phyloP scores from a whole-genome alignment of 1,284 basidiomycete species.

The Porogramme epimiltina region DNA sequence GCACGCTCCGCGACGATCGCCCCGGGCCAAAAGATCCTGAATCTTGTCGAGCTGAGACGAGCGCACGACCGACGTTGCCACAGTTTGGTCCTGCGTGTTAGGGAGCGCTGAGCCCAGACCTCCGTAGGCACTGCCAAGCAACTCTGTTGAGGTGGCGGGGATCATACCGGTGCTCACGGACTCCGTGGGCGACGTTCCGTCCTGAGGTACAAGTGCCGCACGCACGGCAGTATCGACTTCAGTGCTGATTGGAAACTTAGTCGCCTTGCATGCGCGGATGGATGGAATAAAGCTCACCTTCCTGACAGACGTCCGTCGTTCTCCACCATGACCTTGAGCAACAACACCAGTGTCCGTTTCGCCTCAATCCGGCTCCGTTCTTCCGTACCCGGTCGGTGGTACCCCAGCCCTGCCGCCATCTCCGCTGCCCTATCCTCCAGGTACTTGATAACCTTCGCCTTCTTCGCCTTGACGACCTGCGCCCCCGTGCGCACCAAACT shows the following conservation, averaged over 20 bases:
- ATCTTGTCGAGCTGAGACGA: constrained; percentile 76
- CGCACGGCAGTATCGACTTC: constrained; percentile 70
- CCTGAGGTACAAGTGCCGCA: constrained; percentile 64
- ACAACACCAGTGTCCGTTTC: constrained; percentile 72
- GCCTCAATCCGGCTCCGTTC: constrained; percentile 71
- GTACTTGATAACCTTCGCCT: constrained; percentile 77
- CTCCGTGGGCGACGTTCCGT: constrained; percentile 26
- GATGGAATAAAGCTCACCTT: constrained; percentile 53
- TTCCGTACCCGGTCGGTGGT: constrained; percentile 55
- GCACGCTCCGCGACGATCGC: constrained; percentile 87
- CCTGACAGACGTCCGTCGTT: constrained; percentile 85
- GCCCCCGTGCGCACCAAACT: constrained; percentile 71
- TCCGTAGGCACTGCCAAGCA: constrained; percentile 24
- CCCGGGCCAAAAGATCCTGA: constrained; percentile 76
- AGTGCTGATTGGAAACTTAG: constrained; percentile 46
- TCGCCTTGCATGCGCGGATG: constrained; percentile 13
- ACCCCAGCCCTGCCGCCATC: constrained; percentile 75
- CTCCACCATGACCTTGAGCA: constrained; percentile 81
- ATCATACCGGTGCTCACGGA: constrained; percentile 19
- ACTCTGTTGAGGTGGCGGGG: constrained; percentile 24
- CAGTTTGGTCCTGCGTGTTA: constrained; percentile 22
- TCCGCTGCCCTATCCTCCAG: constrained; percentile 77
- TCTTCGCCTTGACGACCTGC: constrained; percentile 79
- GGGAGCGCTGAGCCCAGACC: constrained; percentile 21
- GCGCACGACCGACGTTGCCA: constrained; percentile 39